These are phyloP conservation scores for Russula emetica DNA, from an alignment of 768 basidiomycete genomes.

Conservation along the genomic window DNA sequence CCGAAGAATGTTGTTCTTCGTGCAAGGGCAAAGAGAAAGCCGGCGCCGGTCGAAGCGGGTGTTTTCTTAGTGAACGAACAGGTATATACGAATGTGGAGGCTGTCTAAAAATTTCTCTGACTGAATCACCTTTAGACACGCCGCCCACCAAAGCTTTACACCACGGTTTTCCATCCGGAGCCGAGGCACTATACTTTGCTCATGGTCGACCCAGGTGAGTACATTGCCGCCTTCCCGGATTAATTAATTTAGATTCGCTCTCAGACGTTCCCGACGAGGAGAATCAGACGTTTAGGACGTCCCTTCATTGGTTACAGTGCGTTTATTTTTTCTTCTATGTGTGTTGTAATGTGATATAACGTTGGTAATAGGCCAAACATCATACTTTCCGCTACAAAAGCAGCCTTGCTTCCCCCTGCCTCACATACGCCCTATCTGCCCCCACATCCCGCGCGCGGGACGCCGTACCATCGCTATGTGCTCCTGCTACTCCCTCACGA, in stretches of 20 bases:
- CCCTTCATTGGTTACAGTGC: conserved; percentile 84
- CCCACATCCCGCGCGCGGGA: conserved; percentile 87
- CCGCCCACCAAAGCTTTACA: conserved; percentile 58
- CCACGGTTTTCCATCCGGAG: conserved; percentile 79
- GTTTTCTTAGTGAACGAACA: conserved; percentile 61
- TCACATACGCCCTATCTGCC: conserved; percentile 76
- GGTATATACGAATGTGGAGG: conserved; percentile 39
- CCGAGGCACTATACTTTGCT: conserved; percentile 81
- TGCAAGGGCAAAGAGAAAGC: conserved; percentile 31
- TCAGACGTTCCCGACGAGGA: conserved; percentile 79
- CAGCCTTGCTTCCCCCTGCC: conserved; percentile 40
- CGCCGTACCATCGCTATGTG: conserved; percentile 87
- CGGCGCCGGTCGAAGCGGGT: conserved; percentile 63
- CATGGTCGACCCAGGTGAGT: conserved; percentile 78
- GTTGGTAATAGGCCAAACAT: conserved; percentile 65
- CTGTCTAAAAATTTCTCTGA: not conserved
- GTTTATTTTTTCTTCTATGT: conserved; percentile 19
- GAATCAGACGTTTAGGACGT: conserved; percentile 60
- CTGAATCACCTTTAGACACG: conserved; percentile 47
- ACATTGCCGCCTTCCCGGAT: not conserved
- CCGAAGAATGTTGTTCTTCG: conserved; percentile 32
- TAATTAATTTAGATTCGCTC: not conserved
- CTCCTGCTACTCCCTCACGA: conserved; percentile 71
- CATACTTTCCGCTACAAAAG: conserved; percentile 58
- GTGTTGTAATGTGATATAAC: conserved; percentile 23